phyloP scores from a whole-genome alignment of 768 basidiomycete genomes.

The Thelephora ganbajun region DNA sequence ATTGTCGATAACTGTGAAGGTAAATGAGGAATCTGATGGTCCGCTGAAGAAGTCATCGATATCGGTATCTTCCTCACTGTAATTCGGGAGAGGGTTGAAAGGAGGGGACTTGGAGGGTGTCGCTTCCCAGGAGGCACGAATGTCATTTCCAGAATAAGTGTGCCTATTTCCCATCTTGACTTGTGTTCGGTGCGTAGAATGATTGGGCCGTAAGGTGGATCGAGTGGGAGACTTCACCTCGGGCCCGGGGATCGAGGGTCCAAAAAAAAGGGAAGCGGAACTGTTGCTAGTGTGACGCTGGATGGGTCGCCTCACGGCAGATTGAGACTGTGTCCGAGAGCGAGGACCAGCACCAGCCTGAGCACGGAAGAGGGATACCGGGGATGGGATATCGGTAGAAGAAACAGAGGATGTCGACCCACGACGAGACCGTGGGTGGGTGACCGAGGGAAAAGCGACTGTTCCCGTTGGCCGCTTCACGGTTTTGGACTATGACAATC shows the following conservation, averaged over 20 bases:
- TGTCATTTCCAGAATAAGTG: slow-evolving; percentile 45
- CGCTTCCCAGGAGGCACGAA: slow-evolving; percentile 5
- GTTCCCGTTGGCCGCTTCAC: slow-evolving; percentile 12
- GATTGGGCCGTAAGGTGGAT: background rate
- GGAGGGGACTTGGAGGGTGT: slow-evolving; percentile 4
- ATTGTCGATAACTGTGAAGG: slow-evolving; percentile 37
- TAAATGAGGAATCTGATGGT: slow-evolving; percentile 35
- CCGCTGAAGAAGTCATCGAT: slow-evolving; percentile 19
- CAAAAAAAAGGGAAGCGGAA: slow-evolving; percentile 58
- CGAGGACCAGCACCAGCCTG: slow-evolving; percentile 22
- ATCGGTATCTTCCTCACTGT: slow-evolving; percentile 13
- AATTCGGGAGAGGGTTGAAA: slow-evolving; percentile 4
- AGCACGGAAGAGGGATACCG: slow-evolving; percentile 39
- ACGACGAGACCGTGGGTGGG: slow-evolving; percentile 21
- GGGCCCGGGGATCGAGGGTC: slow-evolving; percentile 29
- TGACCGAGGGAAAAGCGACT: slow-evolving; percentile 25
- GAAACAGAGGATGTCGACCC: slow-evolving; percentile 23
- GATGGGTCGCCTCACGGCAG: slow-evolving; percentile 22
- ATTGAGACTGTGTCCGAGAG: slow-evolving; percentile 23
- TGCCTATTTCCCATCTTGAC: slow-evolving; percentile 36
- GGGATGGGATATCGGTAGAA: slow-evolving; percentile 37
- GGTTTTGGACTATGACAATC: slow-evolving; percentile 11
- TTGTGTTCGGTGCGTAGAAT: slow-evolving; percentile 12
- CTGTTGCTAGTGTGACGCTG: slow-evolving; percentile 37
- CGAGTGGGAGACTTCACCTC: background rate